Base-by-base conservation (phyloP, 2,329 filamentous ascomycete genomes). In the Alternaria sp. region DNA sequence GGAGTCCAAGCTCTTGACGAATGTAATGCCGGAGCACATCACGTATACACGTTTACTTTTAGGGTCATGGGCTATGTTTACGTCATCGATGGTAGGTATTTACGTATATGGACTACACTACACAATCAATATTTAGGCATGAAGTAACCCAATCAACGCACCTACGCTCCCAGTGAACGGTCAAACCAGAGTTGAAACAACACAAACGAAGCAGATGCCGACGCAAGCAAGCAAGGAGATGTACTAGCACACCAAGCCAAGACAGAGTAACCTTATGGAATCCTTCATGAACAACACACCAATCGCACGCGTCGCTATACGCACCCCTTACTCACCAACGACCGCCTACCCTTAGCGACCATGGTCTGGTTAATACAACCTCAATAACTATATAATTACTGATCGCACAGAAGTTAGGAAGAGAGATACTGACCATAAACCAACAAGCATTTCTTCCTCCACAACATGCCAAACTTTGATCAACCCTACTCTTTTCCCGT, bases 401-500 rank as follows among this genome's bases (percentile, higher is more conserved):
- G 6, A 6, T 45, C 28, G 31, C 17, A 10, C 21, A 33, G 21
- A 28, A 45, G 5, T 14, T 11, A 5, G 23, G 9, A 8, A 26
- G 28, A 29, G 28, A 9, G 28, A 5, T 6, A 5, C 28, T 29
- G 28, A 21, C 28, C 28, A 45, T 23, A 26, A 2, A 17, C 2
- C 24, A 44, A 24, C 21, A 46, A 17, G 6, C 6, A 46, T 9
- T 10, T 14, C 11, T 13, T 4, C 17, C 29, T 46, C 21, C 21
- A 23, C 7, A 34, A 26, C 23, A 34, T 46, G 44, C 10, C 44
- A 23, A 33, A 21, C 23, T 33, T 23, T 13, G 44, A 46, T 21
- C 29, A 31, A 33, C 14, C 44, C 44, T 29, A 23, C 2, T 46
- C 60, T 4, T 62, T 49, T 26, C 24, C 42, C 17, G 61, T 66